phyloP scores from a whole-genome alignment of 148 eudicot species.

The Linanthus parryae region DNA sequence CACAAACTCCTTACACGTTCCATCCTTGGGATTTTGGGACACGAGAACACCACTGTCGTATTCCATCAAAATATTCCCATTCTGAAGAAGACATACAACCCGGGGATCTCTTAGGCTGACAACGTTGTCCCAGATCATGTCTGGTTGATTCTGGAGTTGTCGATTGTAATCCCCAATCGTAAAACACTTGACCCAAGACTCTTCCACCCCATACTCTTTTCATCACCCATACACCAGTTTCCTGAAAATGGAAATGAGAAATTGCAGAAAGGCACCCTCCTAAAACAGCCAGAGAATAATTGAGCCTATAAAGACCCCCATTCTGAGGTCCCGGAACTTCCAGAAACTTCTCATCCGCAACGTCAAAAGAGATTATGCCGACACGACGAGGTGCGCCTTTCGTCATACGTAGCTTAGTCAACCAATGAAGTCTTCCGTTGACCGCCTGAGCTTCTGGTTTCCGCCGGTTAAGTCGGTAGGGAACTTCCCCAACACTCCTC shows the following conservation, averaged over 20 bases:
- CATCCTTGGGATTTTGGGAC: constrained; percentile 16
- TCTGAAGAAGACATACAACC: constrained; percentile 18
- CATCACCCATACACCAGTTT: constrained; percentile 32
- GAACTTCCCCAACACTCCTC: constrained; percentile 23
- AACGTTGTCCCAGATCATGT: constrained; percentile 18
- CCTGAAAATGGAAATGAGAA: constrained; percentile 1
- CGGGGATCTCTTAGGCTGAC: constrained; percentile 6
- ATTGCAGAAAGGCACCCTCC: constrained; percentile 24
- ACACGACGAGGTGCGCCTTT: neutral
- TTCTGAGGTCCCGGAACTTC: constrained; percentile 16
- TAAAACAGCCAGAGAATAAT: constrained; percentile 21
- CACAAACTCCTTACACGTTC: constrained; percentile 14
- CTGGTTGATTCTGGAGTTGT: neutral
- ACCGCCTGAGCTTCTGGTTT: constrained; percentile 18
- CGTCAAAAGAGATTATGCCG: constrained; percentile 20
- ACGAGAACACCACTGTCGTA: constrained; percentile 21
- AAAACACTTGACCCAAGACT: constrained; percentile 27
- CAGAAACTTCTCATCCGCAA: constrained; percentile 21
- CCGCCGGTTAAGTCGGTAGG: constrained; percentile 14
- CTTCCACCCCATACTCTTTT: constrained; percentile 23
- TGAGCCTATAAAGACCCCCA: neutral
- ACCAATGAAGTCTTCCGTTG: constrained; percentile 33
- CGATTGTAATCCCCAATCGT: constrained; percentile 10
- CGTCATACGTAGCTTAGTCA: neutral
- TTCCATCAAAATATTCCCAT: constrained; percentile 23